Evolutionary conservation across 192 early-diverging fungal genomes (phyloP), one percentile per base, ranked within the genome.

Genomic region (Mortierella antarctica): DNA sequence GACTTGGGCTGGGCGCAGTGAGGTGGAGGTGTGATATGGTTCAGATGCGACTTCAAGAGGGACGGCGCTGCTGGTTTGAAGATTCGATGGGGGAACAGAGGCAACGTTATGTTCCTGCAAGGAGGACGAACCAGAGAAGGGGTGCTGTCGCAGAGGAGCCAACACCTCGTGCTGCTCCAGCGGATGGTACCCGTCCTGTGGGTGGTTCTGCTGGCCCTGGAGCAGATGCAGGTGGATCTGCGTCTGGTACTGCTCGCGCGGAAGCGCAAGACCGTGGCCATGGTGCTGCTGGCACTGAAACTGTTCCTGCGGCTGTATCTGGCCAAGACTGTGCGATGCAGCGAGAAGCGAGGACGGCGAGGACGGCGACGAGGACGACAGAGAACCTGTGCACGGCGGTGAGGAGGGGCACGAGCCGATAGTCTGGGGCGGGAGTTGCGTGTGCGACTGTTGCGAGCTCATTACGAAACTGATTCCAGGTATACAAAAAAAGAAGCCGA

Each of bases 181-280:
- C 54, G 64, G 64, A 4, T 49, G 57, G 20, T 44, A 18, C 41
- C 46, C 58, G 23, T 70, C 50, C 41, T 54, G 48, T 2, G 45
- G 15, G 20, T 54, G 57, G 49, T 63, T 57, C 21, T 74, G 67
- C 39, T 78, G 67, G 15, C 59, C 15, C 45, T 64, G 69, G 9
- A 79, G 52, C 18, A 50, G 68, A 46, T 79, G 68, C 17, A 64
- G 20, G 44, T 79, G 75, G 69, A 67, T 45, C 50, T 71, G 75
- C 4, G 69, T 46, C 17, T 56, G 62, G 5, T 55, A 51, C 4
- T 79, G 68, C 15, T 71, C 62, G 11, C 23, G 75, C 31, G 66
- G 75, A 50, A 76, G 67, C 9, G 65, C 58, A 11, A 62, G 14
- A 15, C 42, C 50, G 12, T 55, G 56, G 39, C 46, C 42, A 14